A percentile compares a stretch with the other conserved stretches of the same genome.
These are phyloP conservation scores for Leptosphaerulina australis DNA, from an alignment of 2,329 filamentous ascomycete genomes.

Conservation along the genomic window DNA sequence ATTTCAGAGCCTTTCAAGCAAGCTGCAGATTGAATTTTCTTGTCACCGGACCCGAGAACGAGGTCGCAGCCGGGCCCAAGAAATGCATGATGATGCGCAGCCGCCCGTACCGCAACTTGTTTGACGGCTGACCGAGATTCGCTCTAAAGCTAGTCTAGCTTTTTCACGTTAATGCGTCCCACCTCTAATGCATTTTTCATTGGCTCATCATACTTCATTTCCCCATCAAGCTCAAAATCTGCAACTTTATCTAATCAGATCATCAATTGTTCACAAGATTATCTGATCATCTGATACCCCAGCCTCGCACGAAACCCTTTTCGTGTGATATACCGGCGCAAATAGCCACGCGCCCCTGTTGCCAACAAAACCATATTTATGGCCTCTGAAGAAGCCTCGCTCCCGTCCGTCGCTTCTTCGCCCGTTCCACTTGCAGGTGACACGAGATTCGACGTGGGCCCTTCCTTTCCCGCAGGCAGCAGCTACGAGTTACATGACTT, in stretches of 20 bases:
- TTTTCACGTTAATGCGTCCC: constrained; percentile 1
- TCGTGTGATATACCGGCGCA: constrained; percentile 29
- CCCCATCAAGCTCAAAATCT: constrained; percentile 4
- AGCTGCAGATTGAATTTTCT: constrained; percentile 8
- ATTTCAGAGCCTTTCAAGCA: constrained; percentile 4
- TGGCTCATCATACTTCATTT: constrained; percentile 4
- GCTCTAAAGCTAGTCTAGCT: constrained; percentile 8
- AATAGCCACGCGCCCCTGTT: constrained; percentile 28
- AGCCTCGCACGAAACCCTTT: constrained; percentile 28
- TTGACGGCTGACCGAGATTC: constrained; percentile 15
- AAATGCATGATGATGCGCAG: constrained; percentile 23
- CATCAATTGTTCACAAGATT: constrained; percentile 21
- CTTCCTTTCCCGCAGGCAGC: constrained; percentile 30
- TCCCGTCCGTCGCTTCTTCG: constrained; percentile 28
- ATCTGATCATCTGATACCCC: constrained; percentile 37
- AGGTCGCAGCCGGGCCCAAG: constrained; percentile 3
- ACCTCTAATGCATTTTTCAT: constrained; percentile 4
- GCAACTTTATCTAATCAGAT: constrained; percentile 36
- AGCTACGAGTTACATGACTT: constrained; percentile 41
- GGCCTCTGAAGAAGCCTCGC: constrained; percentile 24
- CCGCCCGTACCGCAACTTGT: constrained; percentile 19
- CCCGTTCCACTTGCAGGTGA: constrained; percentile 26
- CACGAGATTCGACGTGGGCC: constrained; percentile 26
- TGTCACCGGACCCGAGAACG: constrained; percentile 8
- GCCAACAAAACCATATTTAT: constrained; percentile 33